Evolutionary conservation across 768 basidiomycete genomes (phyloP), one percentile per base, ranked within the genome.

Genomic region (Rhizopogon sp.): DNA sequence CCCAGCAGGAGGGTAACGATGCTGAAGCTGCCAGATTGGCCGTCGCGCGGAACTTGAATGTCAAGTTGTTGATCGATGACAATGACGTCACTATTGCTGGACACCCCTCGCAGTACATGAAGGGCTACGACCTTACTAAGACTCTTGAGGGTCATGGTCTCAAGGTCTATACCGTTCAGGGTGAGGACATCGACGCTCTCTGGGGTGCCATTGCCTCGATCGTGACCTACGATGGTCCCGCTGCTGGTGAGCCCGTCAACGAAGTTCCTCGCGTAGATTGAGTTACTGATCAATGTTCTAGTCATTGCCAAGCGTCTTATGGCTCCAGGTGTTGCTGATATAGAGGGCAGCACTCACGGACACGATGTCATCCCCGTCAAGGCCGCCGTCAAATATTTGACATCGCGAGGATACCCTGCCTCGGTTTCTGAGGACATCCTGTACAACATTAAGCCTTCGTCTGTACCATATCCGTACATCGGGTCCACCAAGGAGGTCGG

Each of bases 31-130:
- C 92, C 13, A 79, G 91, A 16, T 77, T 94, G 33, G 91, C 92
- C 16, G 92, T 92, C 41, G 91, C 92, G 2, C 85, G 93, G 66
- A 70, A 76, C 42, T 75, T 94, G 61, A 91, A 93, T 66, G 81
- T 94, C 69, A 94, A 94, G 71, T 75, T 93, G 54, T 70, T 93
- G 67, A 85, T 94, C 59, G 92, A 94, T 61, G 90, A 93, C 71
- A 93, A 94, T 71, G 86, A 94, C 66, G 91, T 93, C 60, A 93
- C 91, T 7, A 94, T 93, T 57, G 84, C 91, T n/a, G 92, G 92
- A 0, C 90, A 93, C 64, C 92, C 92, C 4, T 92, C 90, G 13
- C 70, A 92, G 47, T 93, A 93, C 66, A 81, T 93, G 62, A 84
- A 84, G 65, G 91, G 91, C 22, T 94, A 83, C 71, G 78, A 84